Base-by-base conservation (phyloP, 2,329 filamentous ascomycete genomes). In the Orbilia javanica region DNA sequence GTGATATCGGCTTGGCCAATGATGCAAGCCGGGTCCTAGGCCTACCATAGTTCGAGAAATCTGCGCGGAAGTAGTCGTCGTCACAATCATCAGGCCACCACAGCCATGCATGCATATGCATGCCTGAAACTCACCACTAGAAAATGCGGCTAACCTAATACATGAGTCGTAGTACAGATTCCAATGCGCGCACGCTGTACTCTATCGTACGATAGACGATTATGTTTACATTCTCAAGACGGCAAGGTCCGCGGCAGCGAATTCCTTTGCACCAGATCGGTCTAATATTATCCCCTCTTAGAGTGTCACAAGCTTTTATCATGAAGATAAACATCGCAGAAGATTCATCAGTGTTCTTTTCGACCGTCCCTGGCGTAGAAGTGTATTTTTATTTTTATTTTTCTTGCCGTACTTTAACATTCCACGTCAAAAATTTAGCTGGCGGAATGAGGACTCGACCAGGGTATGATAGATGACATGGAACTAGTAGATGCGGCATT, bases 1-100 rank as follows among this genome's bases (percentile, higher is more conserved):
- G 2, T 7, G 13, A 36, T 36, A 36, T 36, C 34, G 8, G 7
- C 86, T 20, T 86, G 86, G 1, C 86, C 85, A 53, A 84, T 84
- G 66, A 87, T 85, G 80, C 7, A 10, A 10, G 13, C 34, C 34
- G 34, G 29, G 74, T 79, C 20, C 79, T 48, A 48, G 44, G n/a
- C 44, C 20, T 22, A 48, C 20, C 44, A 48, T 5, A 22, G 4
- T 20, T 11, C 20, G 1, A 22, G 44, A 20, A 48, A 22, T 20
- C n/a, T 48, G n/a, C 18, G n/a, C 11, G 13, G 36, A 39, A 39
- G n/a, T 39, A 11, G 11, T 39, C 7, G 36, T 39, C 42, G 8
- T 44, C 42, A 44, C 42, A n/a, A 44, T 3, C 42, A 6, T 44
- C 42, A 44, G 42, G 42, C 42, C 18, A 44, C n/a, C 42, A 44